Evolutionary conservation across 306 rosid species (phyloP), one percentile per base, ranked within the genome.

Genomic region (Betula pendula): DNA sequence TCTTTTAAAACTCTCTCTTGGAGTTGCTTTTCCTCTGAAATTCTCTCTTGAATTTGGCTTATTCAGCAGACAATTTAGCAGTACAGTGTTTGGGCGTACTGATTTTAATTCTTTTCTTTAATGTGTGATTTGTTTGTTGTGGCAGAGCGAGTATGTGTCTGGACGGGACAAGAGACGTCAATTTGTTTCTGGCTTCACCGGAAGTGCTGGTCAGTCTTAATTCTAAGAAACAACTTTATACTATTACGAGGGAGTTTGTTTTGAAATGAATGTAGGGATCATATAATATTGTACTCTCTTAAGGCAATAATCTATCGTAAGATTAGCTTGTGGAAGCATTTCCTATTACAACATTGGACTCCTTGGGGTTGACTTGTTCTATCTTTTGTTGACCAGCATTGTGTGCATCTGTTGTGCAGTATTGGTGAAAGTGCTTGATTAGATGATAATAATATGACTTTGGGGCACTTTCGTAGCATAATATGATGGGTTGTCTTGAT

Each of bases 141-240:
- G 85, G 89, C 94, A 96, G 99, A 92, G 99, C 71, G 99, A 96
- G 85, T 96, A 96, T 77, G 99, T 96, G 15, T 96, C 99, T 53
- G 88, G 81, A 0, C 84, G 99, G 76, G 99, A 96, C 81, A 88
- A 88, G 72, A 85, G 99, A 59, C 99, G 99, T 16, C 75, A 79
- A 72, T 96, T 96, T 56, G 90, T 96, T 81, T 96, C 99, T 6
- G 99, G 98, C 77, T 96, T 96, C 90, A 79, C 85, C 17, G 99
- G 99, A 84, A 96, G 99, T 82, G 97, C 99, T 43, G 99, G 99
- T 96, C 29, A 59, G 90, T 85, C 55, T 80, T 75, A 9, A 6
- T 55, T 48, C 52, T 43, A 14, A 12, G 20, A 27, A 45, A 45
- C 66, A 67, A 19, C 29, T 59, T 29, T 40, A 53, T 44, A 55